A percentile compares a stretch with the other conserved stretches of the same genome.
Conservation (phyloP, 495 filamentous ascomycete species). For the Chaetomium fimeti region DNA sequence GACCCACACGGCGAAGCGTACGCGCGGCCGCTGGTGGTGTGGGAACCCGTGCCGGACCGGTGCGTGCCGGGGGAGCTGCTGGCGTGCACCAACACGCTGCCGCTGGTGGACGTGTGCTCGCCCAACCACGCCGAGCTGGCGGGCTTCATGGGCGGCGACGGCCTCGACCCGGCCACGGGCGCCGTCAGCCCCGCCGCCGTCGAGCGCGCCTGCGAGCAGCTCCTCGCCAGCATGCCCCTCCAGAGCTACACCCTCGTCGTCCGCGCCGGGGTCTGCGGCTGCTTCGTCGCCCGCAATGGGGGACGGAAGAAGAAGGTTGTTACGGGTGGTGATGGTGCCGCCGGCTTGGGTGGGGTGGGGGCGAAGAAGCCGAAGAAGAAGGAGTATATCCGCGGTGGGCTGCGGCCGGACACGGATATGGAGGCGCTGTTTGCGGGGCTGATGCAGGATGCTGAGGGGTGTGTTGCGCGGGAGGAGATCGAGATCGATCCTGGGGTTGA, state of each 20-base stretch:
- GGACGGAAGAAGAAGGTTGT: conserved; percentile 46
- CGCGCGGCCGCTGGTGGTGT: conserved; percentile 70
- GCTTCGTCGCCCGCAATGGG: conserved; percentile 53
- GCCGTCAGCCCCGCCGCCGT: conserved; percentile 50
- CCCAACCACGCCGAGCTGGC: conserved; percentile 87
- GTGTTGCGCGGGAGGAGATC: conserved; percentile 59
- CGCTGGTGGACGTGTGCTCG: conserved; percentile 78
- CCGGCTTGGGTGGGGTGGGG: neutral
- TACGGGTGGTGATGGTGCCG: conserved; percentile 20
- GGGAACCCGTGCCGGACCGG: conserved; percentile 91
- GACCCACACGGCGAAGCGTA: conserved; percentile 18
- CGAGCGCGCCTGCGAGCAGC: conserved; percentile 54
- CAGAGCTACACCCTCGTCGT: conserved; percentile 57
- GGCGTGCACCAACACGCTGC: conserved; percentile 66
- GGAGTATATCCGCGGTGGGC: conserved; percentile 44
- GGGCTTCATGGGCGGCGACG: conserved; percentile 65
- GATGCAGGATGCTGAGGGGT: conserved; percentile 49
- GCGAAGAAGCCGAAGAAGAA: conserved; percentile 37
- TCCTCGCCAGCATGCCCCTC: conserved; percentile 53
- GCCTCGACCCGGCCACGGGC: conserved; percentile 44
- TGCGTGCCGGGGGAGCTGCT: conserved; percentile 74
- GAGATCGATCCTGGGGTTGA: conserved; percentile 54
- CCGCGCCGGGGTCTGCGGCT: conserved; percentile 50
- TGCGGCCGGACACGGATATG: conserved; percentile 54
- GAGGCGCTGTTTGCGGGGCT: conserved; percentile 52